phyloP scores from a whole-genome alignment of 2,329 filamentous ascomycete species.

The Teratosphaeria nubilosa region DNA sequence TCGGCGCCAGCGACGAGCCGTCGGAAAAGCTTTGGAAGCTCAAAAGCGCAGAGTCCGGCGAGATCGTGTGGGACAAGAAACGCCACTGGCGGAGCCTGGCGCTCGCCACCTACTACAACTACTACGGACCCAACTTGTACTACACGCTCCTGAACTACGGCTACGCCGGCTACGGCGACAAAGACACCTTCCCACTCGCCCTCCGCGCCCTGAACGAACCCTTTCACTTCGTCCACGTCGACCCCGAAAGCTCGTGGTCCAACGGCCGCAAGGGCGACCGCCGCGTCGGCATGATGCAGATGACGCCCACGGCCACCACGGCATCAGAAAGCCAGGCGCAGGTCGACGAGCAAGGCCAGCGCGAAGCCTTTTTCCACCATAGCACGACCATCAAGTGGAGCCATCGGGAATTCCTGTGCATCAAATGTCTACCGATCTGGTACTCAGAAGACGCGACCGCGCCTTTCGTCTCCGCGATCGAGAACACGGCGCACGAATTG shows the following conservation, averaged over 20 bases:
- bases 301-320: background rate
- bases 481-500: conserved; percentile 1
- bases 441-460: background rate
- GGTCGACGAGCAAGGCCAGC: background rate
- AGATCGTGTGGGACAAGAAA: conserved; percentile 36
- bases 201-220: conserved; percentile 30
- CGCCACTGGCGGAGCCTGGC: conserved; percentile 33
- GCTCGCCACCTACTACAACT: conserved; percentile 42
- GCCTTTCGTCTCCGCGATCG: background rate
- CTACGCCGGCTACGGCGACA: conserved; percentile 40
- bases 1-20: conserved; percentile 22
- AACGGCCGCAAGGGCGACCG: conserved; percentile 9
- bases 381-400: conserved; percentile 5
- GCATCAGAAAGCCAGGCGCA: background rate
- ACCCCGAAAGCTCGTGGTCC: background rate
- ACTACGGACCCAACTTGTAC: conserved; percentile 36
- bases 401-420: conserved; percentile 4
- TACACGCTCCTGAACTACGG: conserved; percentile 39
- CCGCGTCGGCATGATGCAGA: conserved; percentile 5
- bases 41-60: conserved; percentile 34
- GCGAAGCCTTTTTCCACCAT: conserved; percentile 4
- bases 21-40: conserved; percentile 15
- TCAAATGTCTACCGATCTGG: conserved; percentile 5
- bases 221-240: conserved; percentile 31
- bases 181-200: conserved; percentile 41